Conservation (phyloP, 139 green algal species). For the Haematococcus sp. region DNA sequence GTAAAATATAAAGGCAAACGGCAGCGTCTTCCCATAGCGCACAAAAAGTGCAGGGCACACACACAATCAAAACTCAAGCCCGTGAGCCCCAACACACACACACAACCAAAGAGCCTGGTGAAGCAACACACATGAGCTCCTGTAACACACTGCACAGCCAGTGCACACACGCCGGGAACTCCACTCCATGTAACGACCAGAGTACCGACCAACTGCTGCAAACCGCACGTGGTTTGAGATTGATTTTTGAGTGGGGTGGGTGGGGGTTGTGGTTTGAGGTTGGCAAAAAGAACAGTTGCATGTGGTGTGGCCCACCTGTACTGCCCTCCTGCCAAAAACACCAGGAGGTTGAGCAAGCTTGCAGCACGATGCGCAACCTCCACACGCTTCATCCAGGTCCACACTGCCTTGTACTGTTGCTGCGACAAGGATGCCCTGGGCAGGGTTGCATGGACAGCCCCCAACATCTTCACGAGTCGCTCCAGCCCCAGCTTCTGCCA, state of each 20-base stretch:
- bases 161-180: no score
- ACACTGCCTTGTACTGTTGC: not conserved
- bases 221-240: no score
- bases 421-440: not conserved
- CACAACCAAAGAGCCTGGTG: no score
- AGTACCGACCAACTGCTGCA: no score
- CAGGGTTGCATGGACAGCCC: not conserved
- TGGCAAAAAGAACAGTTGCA: not conserved
- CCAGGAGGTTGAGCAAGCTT: conserved; percentile 59
- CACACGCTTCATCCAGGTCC: conserved; percentile 4
- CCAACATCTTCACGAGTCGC: not conserved
- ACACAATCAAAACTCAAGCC: no score
- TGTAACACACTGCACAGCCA: no score
- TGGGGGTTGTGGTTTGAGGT: not conserved
- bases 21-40: no score
- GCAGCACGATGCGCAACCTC: conserved; percentile 36
- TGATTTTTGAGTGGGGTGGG: not conserved
- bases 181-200: no score
- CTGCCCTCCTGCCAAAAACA: conserved; percentile 64
- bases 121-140: no score
- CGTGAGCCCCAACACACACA: no score
- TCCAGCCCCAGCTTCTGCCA: not conserved
- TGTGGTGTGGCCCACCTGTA: conserved; percentile 59
- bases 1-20: no score
- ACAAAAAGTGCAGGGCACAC: no score